Base-by-base conservation (phyloP, 2,329 filamentous ascomycete species). In the Myriangium duriaei region DNA sequence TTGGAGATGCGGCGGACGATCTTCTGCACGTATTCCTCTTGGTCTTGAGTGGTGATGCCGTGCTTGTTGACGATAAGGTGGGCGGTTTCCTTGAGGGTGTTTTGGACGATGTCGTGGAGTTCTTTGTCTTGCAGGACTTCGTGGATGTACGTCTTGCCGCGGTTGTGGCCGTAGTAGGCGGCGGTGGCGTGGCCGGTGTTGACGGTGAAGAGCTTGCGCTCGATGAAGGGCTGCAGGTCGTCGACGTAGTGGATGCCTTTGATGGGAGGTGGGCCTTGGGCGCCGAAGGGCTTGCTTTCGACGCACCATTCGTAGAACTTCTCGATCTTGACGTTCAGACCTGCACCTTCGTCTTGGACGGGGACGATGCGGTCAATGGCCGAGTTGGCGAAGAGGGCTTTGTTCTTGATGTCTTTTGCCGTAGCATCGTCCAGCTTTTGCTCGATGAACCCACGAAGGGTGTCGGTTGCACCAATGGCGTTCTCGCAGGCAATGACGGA, bases 301-400 rank as follows among this genome's bases (percentile, higher is more conserved):
- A 98, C 87, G 28, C 91, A 88, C 91, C 91, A 98, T 68, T 98
- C 91, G 67, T 84, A 95, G 71, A 96, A 98, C 66, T 91, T 91
- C 72, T 98, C 91, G 33, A 98, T 86, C 54, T 80, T 87, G 49
- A 98, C 91, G 55, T 95, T 79, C 31, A 98, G 72, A 40, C 86
- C 86, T 15, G 79, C 74, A 51, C 83, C 67, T 35, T 75, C 65
- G 44, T 85, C 79, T 65, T 96, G 91, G 30, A 85, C 83, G 11
- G 91, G 91, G 15, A 96, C 91, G 57, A 98, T 98, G 44, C 91
- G 84, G 69, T 98, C 91, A 58, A 98, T 95, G 51, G 91, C 91
- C 45, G 85, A 94, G 69, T 98, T 98, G 65, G 88, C 88, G 59
- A 92, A 96, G 50, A 81, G 77, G 34, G 87, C 87, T 51, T 85